These are phyloP conservation scores for Starmera dryadoides DNA, from an alignment of 805 yeast species.

Conservation along the genomic window DNA sequence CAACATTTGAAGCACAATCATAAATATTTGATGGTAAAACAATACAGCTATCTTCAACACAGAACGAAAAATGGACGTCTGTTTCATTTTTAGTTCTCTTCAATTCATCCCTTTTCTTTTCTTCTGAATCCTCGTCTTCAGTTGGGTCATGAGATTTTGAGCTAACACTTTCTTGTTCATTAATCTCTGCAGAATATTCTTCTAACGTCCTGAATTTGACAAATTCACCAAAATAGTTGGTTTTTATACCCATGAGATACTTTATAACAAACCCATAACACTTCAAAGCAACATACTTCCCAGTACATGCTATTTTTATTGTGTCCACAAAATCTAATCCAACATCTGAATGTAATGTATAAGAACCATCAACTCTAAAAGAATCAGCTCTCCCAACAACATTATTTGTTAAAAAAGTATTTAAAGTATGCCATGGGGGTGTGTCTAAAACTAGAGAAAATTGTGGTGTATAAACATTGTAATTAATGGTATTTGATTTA, in stretches of 20 bases:
- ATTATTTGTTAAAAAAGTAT: slow-evolving; percentile 56
- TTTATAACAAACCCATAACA: slow-evolving; percentile 75
- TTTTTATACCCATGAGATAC: slow-evolving; percentile 68
- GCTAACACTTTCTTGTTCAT: not conserved
- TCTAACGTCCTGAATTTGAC: slow-evolving; percentile 81
- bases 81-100: slow-evolving; percentile 60
- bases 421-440: slow-evolving; percentile 89
- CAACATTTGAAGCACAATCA: slow-evolving; percentile 52
- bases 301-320: slow-evolving; percentile 54
- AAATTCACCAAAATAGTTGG: slow-evolving; percentile 86
- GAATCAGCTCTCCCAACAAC: slow-evolving; percentile 63
- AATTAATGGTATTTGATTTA: slow-evolving; percentile 45
- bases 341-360: slow-evolving; percentile 49
- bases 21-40: slow-evolving; percentile 70
- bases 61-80: slow-evolving; percentile 69
- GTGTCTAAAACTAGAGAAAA: slow-evolving; percentile 61
- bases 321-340: slow-evolving; percentile 67
- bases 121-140: not conserved
- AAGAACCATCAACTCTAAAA: slow-evolving; percentile 57
- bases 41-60: slow-evolving; percentile 62
- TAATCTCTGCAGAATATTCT: slow-evolving; percentile 49
- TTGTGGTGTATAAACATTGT: slow-evolving; percentile 43
- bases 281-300: slow-evolving; percentile 60
- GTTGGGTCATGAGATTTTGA: not conserved
- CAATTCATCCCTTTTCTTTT: slow-evolving; percentile 4